phyloP scores from a whole-genome alignment of 371 early-diverging fungal genomes.

The Actinomortierella ambigua region DNA sequence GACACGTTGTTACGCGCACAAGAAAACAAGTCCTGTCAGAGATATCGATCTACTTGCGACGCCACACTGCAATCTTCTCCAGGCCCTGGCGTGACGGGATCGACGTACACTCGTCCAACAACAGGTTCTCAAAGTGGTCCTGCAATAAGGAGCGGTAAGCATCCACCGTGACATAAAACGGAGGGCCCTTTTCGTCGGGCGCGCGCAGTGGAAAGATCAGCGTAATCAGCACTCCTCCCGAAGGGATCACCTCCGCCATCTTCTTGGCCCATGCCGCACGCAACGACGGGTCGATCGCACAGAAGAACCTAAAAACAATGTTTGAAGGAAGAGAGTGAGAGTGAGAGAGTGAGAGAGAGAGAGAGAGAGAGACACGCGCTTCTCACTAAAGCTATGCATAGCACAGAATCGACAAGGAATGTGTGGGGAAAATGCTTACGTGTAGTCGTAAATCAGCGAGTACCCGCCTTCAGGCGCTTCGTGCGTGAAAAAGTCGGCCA shows the following conservation, averaged over 20 bases:
- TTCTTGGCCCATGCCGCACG: conserved; percentile 73
- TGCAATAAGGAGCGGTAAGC: conserved; percentile 56
- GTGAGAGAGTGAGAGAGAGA: neutral
- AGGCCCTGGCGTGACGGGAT: conserved; percentile 54
- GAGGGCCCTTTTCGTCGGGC: conserved; percentile 64
- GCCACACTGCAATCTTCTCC: conserved; percentile 69
- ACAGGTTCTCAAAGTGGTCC: conserved; percentile 60
- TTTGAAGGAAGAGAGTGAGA: neutral
- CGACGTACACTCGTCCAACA: conserved; percentile 59
- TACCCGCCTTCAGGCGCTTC: conserved; percentile 58
- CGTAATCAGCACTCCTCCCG: conserved; percentile 80
- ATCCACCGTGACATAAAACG: conserved; percentile 63
- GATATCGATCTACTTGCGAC: conserved; percentile 24
- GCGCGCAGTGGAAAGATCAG: conserved; percentile 79
- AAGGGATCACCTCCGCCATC: conserved; percentile 69
- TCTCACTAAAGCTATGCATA: too few relatives aligned
- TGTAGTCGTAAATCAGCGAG: conserved; percentile 86
- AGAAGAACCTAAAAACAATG: conserved; percentile 66
- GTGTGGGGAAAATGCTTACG: conserved; percentile 65
- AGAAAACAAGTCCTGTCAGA: too few relatives aligned
- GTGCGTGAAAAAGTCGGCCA: conserved; percentile 79
- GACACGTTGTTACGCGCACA: too few relatives aligned
- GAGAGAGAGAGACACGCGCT: too few relatives aligned
- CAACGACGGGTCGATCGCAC: conserved; percentile 76
- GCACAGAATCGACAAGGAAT: too few relatives aligned